Base-by-base conservation (phyloP, 2,329 filamentous ascomycete species). In the Fusarium vanettenii region DNA sequence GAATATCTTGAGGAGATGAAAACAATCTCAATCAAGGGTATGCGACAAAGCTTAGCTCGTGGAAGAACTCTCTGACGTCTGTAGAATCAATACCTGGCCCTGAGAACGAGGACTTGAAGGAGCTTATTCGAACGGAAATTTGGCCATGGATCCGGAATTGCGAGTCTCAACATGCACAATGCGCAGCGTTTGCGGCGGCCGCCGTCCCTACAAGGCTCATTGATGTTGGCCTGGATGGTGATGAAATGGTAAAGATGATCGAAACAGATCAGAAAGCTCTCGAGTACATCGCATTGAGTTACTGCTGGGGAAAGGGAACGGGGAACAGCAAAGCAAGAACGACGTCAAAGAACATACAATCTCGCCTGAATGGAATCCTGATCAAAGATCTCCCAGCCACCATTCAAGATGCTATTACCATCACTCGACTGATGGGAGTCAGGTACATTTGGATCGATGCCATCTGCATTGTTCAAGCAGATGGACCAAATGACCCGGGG, bases 401-500 rank as follows among this genome's bases (percentile, higher is more conserved):
- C 13, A 66, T 66, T 16, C 52, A 50, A 27, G 52, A 66, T 6
- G 63, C 55, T 3, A 60, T 66, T 6, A 60, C 37, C 16, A 10
- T 66, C 13, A 50, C 50, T 3, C 29, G 55, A 4, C 14, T 45
- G 1, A 59, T 66, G 52, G 25, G 29, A 2, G 2, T 66, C 16
- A 9, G 6, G 5, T 60, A 66, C 29, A 22, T 66, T 18, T 66
- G 63, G 63, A 18, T 66, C 3, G 63, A 66, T 16, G 63, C 63
- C 3, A n/a, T 66, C 2, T 66, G 63, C 39, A 66, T 66, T n/a
- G n/a, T 66, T 16, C 63, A 66, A 33, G 4, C 50, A 22, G 29
- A 45, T 37, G 50, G 52, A n/a, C 45, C 45, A 18, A 60, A 59
- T 1, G 37, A 69, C 18, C 22, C 8, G 5, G 35, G 52, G 2